Evolutionary conservation across 73 alveolate species (phyloP), one percentile per base, ranked within the genome.

Genomic region (Uronychia setigera): DNA sequence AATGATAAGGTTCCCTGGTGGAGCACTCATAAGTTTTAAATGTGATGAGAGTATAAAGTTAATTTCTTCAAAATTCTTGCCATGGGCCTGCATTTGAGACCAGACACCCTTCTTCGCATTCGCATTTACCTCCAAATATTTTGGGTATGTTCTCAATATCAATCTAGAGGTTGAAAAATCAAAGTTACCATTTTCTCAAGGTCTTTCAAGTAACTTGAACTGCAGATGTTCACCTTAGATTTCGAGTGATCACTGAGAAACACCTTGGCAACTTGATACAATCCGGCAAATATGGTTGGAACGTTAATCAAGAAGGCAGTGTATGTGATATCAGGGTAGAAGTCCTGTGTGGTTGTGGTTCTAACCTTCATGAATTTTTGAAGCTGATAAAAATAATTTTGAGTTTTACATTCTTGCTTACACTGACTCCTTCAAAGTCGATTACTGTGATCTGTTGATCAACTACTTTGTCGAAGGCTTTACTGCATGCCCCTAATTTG

Each of bases 391-490:
- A 5, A 46, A 19, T 46, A 46, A 46, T 11, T 11, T 46, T 46
- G n/a, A n/a, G n/a, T 46, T 19, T 46, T 19, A 46, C 67, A 19
- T 46, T 46, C 19, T 46, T 46, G 67, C 67, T 46, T 5, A 46
- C 19, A 46, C n/a, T 11, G 67, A 46, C 19, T 46, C 67, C 67
- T 19, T 46, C 19, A 19, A 46, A 19, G 67, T 46, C 67, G 19
- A 46, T 46, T 5, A 46, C 19, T 11, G 67, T 46, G 67, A 46
- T 46, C 19, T 46, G 67, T 46, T 46, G 67, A 19, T 46, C 67
- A 46, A 46, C 67, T 46, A 46, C 67, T 46, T 46, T 46, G 67
- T 46, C 67, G 67, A 46, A 46, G n/a, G 67, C 67, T 19, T 46
- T 46, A 19, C 67, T 19, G 67, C 67, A 46, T 19, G 67, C 67